Conservation (phyloP, 306 rosid genomes). For the Medicago ruthenica region DNA sequence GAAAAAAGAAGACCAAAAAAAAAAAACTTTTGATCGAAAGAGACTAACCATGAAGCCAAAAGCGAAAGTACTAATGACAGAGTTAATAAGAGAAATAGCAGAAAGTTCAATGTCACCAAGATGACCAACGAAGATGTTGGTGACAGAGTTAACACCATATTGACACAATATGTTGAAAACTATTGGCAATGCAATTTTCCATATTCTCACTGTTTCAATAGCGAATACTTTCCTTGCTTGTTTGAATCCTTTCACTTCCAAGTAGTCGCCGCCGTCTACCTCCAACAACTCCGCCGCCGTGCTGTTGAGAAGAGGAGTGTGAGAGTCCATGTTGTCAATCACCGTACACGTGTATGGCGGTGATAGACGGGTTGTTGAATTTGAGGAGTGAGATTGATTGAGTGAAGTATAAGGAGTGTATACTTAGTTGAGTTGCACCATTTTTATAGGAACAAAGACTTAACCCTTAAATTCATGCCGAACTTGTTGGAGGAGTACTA, state of each 20-base stretch:
- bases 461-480: too few species aligned
- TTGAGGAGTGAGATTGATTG: neutral
- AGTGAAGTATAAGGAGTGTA: too few species aligned
- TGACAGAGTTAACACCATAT: slow-evolving; percentile 59
- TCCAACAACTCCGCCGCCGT: slow-evolving; percentile 34
- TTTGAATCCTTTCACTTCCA: slow-evolving; percentile 38
- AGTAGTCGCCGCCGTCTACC: slow-evolving; percentile 55
- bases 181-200: slow-evolving; percentile 71
- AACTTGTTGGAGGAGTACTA: too few species aligned
- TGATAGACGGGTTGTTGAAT: slow-evolving; percentile 4
- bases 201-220: slow-evolving; percentile 50
- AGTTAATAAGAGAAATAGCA: slow-evolving; percentile 69
- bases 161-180: slow-evolving; percentile 59
- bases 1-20: too few species aligned
- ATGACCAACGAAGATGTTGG: slow-evolving; percentile 81
- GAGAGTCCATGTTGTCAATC: slow-evolving; percentile 32
- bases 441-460: too few species aligned
- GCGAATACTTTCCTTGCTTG: slow-evolving; percentile 48
- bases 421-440: too few species aligned
- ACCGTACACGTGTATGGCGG: slow-evolving; percentile 31
- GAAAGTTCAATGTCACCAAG: slow-evolving; percentile 80
- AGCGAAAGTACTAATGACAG: slow-evolving; percentile 69
- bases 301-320: slow-evolving; percentile 37
- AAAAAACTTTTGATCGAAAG: neutral
- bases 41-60: slow-evolving; percentile 78